Percentiles rank a stretch among this genome's conserved stretches.
Conservation (phyloP, 768 basidiomycete species). For the Austroboletus eburneus region DNA sequence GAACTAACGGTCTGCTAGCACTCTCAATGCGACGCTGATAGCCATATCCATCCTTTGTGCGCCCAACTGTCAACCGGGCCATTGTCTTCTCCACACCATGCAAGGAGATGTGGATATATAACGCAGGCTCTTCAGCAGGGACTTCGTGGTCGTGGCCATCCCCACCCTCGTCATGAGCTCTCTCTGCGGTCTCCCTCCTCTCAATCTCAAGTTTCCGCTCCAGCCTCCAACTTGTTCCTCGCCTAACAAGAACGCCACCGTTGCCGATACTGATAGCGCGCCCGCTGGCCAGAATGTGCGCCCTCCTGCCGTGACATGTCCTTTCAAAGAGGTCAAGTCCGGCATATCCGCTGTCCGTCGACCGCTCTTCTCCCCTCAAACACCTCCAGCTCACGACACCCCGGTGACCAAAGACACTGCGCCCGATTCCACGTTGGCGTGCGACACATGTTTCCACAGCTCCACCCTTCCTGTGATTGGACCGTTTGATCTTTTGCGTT, state of each 20-base stretch:
- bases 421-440: too few relatives aligned
- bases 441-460: neutral
- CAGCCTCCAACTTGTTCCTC: neutral
- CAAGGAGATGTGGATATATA: too few relatives aligned
- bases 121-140: neutral
- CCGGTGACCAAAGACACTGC: too few relatives aligned
- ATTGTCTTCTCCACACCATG: constrained; percentile 16
- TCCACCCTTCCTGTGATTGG: constrained; percentile 22
- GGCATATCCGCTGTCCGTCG: neutral
- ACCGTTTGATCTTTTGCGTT: constrained; percentile 20
- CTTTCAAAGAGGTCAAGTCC: neutral
- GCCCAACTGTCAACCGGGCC: constrained; percentile 1
- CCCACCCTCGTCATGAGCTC: constrained; percentile 4
- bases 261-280: constrained; percentile 1
- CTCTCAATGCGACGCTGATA: neutral
- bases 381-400: neutral
- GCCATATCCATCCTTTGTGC: constrained; percentile 3
- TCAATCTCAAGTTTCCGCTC: constrained; percentile 3
- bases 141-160: neutral
- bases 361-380: neutral
- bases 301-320: neutral
- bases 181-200: neutral
- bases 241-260: constrained; percentile 3
- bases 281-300: neutral
- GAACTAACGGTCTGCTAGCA: too few relatives aligned